Conservation (phyloP, 352 stramenopile genomes). For the Globisporangium sylvaticum region DNA sequence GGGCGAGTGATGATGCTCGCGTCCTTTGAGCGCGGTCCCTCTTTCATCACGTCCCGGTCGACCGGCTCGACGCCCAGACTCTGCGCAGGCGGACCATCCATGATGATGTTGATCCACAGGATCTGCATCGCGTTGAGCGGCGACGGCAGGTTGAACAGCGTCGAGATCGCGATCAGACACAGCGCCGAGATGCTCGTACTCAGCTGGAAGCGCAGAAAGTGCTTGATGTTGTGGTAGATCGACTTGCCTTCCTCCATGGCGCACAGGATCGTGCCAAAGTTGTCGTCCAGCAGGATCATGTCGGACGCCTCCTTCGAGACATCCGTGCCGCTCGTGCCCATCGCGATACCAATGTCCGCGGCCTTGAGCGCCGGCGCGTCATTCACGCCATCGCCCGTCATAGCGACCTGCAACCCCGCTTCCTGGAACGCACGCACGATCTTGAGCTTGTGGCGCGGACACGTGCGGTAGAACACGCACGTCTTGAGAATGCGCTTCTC, state of each 20-base stretch:
- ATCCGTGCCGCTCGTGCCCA: slow-evolving; percentile 97
- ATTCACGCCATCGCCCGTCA: slow-evolving; percentile 99
- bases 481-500: slow-evolving; percentile 86
- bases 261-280: slow-evolving; percentile 95
- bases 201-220: slow-evolving; percentile 96
- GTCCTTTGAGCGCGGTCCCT: slow-evolving; percentile 72
- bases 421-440: slow-evolving; percentile 93
- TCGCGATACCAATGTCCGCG: slow-evolving; percentile 96
- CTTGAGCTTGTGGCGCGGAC: slow-evolving; percentile 93
- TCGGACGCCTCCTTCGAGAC: slow-evolving; percentile 98
- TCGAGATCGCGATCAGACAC: slow-evolving; percentile 70
- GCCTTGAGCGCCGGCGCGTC: slow-evolving; percentile 97
- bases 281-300: slow-evolving; percentile 98
- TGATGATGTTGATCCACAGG: slow-evolving; percentile 98
- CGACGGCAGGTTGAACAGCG: slow-evolving; percentile 55
- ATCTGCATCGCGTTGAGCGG: slow-evolving; percentile 95
- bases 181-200: slow-evolving; percentile 94
- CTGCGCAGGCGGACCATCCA: slow-evolving; percentile 89
- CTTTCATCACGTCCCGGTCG: slow-evolving; percentile 82
- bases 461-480: slow-evolving; percentile 94
- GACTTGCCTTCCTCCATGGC: slow-evolving; percentile 94
- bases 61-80: slow-evolving; percentile 87
- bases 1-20: slow-evolving; percentile 71
- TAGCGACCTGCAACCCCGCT: slow-evolving; percentile 86
- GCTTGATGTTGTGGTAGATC: slow-evolving; percentile 96